Conservation (phyloP, 768 basidiomycete species). For the Trametes cinnabarina region DNA sequence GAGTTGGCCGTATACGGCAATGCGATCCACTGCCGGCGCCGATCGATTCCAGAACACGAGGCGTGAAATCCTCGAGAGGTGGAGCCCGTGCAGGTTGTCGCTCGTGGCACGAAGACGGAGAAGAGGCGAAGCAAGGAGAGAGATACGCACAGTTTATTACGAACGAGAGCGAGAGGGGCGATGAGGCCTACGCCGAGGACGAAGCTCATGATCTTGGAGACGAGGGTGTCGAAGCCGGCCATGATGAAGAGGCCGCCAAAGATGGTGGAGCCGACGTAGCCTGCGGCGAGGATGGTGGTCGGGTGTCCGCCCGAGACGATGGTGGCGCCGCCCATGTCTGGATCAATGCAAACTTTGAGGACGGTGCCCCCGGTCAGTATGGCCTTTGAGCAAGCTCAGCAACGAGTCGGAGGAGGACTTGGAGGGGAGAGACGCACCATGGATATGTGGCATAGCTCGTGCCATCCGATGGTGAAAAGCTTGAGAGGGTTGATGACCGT, state of each 20-base stretch:
- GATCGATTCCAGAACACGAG: constrained; percentile 1
- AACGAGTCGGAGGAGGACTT: not conserved
- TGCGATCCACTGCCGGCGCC: constrained; percentile 1
- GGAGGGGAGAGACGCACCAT: constrained; percentile 48
- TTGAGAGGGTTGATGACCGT: constrained; percentile 82
- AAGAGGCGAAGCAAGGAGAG: not conserved
- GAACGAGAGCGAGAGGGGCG: constrained; percentile 80
- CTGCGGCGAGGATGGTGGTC: constrained; percentile 68
- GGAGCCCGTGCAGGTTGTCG: no score
- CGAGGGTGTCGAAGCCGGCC: constrained; percentile 84
- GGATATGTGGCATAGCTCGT: constrained; percentile 82
- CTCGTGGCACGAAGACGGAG: not conserved
- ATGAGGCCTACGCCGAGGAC: constrained; percentile 84
- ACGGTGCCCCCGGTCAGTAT: constrained; percentile 79
- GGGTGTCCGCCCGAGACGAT: constrained; percentile 77
- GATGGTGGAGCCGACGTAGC: constrained; percentile 80
- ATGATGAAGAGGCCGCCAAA: constrained; percentile 82
- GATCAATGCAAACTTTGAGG: constrained; percentile 79
- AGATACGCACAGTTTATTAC: constrained; percentile 79
- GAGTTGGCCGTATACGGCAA: not conserved
- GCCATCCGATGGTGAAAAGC: constrained; percentile 85
- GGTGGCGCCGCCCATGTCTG: constrained; percentile 73
- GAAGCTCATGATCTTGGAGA: constrained; percentile 91
- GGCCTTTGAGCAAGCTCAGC: constrained; percentile 46
- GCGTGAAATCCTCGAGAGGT: not conserved